Evolutionary conservation across 257 asterid genomes (phyloP).

Genomic region (Gentiana straminea): DNA sequence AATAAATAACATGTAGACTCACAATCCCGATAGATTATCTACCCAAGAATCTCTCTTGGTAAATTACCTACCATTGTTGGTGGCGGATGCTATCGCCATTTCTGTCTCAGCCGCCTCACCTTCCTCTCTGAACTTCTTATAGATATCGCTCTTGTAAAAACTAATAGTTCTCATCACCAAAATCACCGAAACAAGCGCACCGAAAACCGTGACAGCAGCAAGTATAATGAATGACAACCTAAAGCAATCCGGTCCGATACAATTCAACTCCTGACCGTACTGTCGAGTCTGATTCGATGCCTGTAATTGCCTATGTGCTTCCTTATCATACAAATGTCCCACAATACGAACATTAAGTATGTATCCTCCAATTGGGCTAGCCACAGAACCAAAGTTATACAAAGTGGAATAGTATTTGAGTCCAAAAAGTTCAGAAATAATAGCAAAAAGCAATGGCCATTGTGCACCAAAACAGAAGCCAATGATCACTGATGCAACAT

Average conservation of each 20-base stretch:
- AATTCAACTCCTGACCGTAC: constrained; percentile 38
- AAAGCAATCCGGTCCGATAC: constrained; percentile 57
- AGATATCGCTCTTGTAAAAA: constrained; percentile 66
- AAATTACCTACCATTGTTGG: too few species aligned
- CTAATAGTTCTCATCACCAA: constrained; percentile 51
- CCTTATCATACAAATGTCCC: constrained; percentile 51
- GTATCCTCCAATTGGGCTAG: constrained; percentile 64
- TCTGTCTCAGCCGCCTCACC: constrained; percentile 20
- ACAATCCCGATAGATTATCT: too few species aligned
- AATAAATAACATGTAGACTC: too few species aligned
- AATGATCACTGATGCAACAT: constrained; percentile 55
- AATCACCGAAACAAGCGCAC: constrained; percentile 40
- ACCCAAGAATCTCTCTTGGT: too few species aligned
- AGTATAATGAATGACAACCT: constrained; percentile 48
- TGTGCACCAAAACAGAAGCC: constrained; percentile 82
- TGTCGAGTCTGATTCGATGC: constrained; percentile 22
- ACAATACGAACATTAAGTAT: constrained; percentile 46
- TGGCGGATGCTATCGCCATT: constrained; percentile 9
- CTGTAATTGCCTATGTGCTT: constrained; percentile 42
- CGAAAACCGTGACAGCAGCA: constrained; percentile 48
- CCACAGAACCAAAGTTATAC: constrained; percentile 65
- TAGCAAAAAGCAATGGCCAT: constrained; percentile 68
- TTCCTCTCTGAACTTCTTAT: constrained; percentile 42
- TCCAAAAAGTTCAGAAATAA: constrained; percentile 68
- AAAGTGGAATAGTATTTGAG: constrained; percentile 66